These are phyloP conservation scores for Suillus tomentosus DNA, from an alignment of 768 basidiomycete genomes.

Conservation along the genomic window DNA sequence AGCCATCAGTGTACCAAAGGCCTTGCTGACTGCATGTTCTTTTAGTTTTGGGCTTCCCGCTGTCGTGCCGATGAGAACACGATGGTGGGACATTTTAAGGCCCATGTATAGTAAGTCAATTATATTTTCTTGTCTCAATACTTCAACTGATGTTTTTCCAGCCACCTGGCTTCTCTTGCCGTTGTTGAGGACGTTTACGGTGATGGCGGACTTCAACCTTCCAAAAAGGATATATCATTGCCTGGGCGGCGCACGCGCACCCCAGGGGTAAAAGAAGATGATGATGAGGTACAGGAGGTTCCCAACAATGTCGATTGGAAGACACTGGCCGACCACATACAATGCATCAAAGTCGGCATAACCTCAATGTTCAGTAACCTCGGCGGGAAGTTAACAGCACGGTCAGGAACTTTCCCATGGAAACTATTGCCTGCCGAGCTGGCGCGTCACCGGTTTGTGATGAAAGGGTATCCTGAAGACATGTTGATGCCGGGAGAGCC, in stretches of 20 bases:
- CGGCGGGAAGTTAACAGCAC: no score
- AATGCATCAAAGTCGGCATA: no score
- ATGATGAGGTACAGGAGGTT: background rate
- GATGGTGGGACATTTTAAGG: background rate
- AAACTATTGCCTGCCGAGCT: no score
- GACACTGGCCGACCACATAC: background rate
- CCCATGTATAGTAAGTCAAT: slow-evolving; percentile 1
- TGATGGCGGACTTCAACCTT: background rate
- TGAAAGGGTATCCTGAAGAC: slow-evolving; percentile 1
- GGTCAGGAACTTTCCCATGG: no score
- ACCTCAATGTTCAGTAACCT: no score
- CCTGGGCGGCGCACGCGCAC: background rate
- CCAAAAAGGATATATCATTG: background rate
- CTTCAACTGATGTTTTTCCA: background rate
- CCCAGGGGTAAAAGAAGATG: background rate
- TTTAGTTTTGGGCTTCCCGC: background rate
- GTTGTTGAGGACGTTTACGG: background rate
- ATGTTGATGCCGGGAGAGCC: background rate
- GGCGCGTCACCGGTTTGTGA: background rate
- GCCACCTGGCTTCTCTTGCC: background rate
- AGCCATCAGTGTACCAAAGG: background rate
- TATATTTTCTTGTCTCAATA: slow-evolving; percentile 1
- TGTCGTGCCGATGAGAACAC: background rate
- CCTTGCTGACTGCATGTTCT: background rate
- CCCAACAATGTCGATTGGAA: background rate